Conservation (phyloP, 352 stramenopile genomes). For the Lagenidium giganteum region DNA sequence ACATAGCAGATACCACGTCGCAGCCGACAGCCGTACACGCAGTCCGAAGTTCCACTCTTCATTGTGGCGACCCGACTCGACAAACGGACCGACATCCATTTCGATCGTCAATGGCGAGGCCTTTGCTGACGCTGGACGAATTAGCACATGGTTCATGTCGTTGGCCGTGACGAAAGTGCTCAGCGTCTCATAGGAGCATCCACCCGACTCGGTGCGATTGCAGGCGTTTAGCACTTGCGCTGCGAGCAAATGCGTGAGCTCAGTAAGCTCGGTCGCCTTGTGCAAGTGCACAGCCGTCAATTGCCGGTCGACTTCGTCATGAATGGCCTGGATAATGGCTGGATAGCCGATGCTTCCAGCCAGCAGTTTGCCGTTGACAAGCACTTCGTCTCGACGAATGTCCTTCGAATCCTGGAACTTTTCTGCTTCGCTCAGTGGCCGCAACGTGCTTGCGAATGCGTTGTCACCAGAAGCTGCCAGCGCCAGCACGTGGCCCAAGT, state of each 20-base stretch:
- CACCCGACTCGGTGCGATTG: conserved; percentile 78
- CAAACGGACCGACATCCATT: conserved; percentile 56
- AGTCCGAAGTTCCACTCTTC: conserved; percentile 54
- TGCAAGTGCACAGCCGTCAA: not conserved
- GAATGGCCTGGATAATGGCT: conserved; percentile 17
- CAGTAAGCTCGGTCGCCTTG: not conserved
- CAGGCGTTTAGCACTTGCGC: conserved; percentile 45
- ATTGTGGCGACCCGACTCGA: conserved; percentile 6
- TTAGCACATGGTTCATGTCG: conserved; percentile 46
- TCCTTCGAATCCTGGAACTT: conserved; percentile 80
- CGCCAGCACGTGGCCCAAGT: conserved; percentile 43
- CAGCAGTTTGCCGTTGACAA: conserved; percentile 52
- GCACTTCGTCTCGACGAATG: conserved; percentile 65
- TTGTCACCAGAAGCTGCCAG: conserved; percentile 18
- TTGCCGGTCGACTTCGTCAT: conserved; percentile 6
- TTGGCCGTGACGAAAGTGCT: conserved; percentile 50
- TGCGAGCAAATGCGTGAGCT: too few species aligned
- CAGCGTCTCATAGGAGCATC: conserved; percentile 64
- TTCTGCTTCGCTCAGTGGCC: conserved; percentile 39
- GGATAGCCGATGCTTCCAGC: conserved; percentile 54
- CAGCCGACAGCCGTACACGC: conserved; percentile 36
- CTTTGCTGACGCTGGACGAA: conserved; percentile 57
- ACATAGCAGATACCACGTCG: conserved; percentile 72
- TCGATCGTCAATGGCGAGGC: conserved; percentile 47
- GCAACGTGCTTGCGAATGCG: not conserved